Base-by-base conservation (phyloP, 495 filamentous ascomycete genomes). In the Parachaetomium inaequale region DNA sequence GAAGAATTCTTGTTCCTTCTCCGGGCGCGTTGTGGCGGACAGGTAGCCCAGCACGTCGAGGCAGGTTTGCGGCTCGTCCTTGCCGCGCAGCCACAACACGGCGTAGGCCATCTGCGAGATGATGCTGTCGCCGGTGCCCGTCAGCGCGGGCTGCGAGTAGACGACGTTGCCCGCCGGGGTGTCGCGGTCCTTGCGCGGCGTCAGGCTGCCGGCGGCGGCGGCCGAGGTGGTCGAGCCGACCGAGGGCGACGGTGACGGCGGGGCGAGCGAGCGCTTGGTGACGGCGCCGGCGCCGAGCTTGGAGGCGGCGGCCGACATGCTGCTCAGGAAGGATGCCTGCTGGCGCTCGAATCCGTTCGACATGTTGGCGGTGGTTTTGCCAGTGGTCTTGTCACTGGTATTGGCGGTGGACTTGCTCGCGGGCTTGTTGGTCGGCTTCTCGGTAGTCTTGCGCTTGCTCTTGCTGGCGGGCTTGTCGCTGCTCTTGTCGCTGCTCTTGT, bases 101-200 rank as follows among this genome's bases (percentile, higher is more conserved):
- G 89, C 89, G 73, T 91, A 94, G 59, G 85, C 79, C 59, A 97
- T 84, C 66, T 96, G 87, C 10, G 90, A 93, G 81, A 90, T 87
- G 71, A 93, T 85, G 71, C 90, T 86, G 52, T 82, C 81, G 63
- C 91, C 92, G 31, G 83, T 88, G 62, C 90, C 89, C 4, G 90
- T 92, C 66, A 87, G 82, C 46, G 82, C 80, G 15, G 92, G 90
- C 72, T 93, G 91, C 12, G 90, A 92, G 74, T 87, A 92, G 63
- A 88, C 85, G 56, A 85, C 78, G 55, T 55, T 68, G 55, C 34
- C 40, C 21, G 43, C 56, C 17, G 67, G 62, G 14, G 61, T 63
- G 74, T 88, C 88, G 61, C 82, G 82, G 59, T 71, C 68, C 69
- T 84, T 87, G 57, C 74, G 72, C 56, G 81, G 85, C 58, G 68